Evolutionary conservation across 169 alveolate species (phyloP), one percentile per base, ranked within the genome.

Genomic region (Cryptosporidium viatorum): DNA sequence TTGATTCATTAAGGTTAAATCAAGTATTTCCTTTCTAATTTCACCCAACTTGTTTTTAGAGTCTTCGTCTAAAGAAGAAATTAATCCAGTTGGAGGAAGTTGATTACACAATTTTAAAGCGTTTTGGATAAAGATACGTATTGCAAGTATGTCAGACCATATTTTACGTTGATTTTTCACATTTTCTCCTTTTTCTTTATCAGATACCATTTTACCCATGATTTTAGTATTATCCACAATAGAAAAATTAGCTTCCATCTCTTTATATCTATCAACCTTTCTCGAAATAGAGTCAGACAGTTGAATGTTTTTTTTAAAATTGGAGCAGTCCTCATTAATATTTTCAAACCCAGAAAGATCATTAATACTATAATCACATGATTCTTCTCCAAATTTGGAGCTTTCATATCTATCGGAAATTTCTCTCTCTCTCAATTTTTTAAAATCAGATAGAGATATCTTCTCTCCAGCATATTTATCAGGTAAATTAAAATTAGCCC

Each of bases 101-200:
- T 39, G 9, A 65, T 80, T 80, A 8, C 69, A 23, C 2, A 26
- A 18, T n/a, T 80, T 80, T 26, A 80, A 26, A 18, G 41, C 45
- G 33, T 80, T 67, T 41, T 80, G 89, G 6, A 50, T 35, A 10
- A 80, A 80, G 29, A 80, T 80, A 29, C 89, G 74, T 31, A 80
- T 62, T 16, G 80, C 89, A 31, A 80, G 52, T 43, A 80, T 16
- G 4, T 80, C 69, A 0, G 89, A 26, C 89, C 89, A 80, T 16
- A 80, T 80, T 39, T 62, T 62, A 23, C 43, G 71, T 23, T 80
- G 89, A 60, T 62, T 80, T 45, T 80, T 80, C 39, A 80, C 74
- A 43, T 31, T 14, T 65, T 62, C 55, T 2, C 89, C 89, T 8
- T 29, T 39, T 39, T 80, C 89, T 48, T 26, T 41, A 5, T 59